Percentiles rank a stretch among this genome's conserved stretches.
Evolutionary conservation across 768 basidiomycete species (phyloP).

Genomic region (Russula ochroleuca): DNA sequence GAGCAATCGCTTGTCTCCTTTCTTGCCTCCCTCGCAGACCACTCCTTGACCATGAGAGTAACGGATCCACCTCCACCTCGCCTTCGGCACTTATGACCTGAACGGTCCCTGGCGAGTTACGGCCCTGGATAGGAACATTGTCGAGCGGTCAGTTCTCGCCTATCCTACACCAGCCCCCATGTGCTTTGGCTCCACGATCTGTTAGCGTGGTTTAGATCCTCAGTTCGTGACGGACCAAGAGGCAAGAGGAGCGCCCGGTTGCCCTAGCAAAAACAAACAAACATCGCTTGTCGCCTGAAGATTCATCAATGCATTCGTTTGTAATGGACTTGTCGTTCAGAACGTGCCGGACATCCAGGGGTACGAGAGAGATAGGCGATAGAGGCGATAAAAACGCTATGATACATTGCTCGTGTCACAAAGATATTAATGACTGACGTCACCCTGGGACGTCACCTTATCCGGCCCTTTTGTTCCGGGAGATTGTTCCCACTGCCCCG

Average conservation of each 20-base stretch:
- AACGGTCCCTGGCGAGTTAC: not conserved
- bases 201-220: not conserved
- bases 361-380: not conserved
- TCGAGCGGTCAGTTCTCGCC: not conserved
- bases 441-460: not conserved
- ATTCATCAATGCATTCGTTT: not conserved
- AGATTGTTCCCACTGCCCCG: not conserved
- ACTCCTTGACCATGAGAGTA: not conserved
- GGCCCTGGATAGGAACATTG: not conserved
- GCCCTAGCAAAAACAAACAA: not conserved
- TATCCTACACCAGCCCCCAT: not conserved
- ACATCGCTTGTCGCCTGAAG: not conserved
- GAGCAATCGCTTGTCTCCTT: not conserved
- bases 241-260: not conserved
- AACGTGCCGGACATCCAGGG: not conserved
- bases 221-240: not conserved
- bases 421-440: slow-evolving; percentile 1
- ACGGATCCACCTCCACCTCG: not conserved
- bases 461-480: not conserved
- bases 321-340: not conserved
- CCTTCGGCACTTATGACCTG: not conserved
- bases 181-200: not conserved
- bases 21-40: not conserved
- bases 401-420: not conserved
- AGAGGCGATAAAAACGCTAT: not conserved